Evolutionary conservation across 2,329 filamentous ascomycete genomes (phyloP), one percentile per base, ranked within the genome.

Genomic region (Ceratocystis albifundus): DNA sequence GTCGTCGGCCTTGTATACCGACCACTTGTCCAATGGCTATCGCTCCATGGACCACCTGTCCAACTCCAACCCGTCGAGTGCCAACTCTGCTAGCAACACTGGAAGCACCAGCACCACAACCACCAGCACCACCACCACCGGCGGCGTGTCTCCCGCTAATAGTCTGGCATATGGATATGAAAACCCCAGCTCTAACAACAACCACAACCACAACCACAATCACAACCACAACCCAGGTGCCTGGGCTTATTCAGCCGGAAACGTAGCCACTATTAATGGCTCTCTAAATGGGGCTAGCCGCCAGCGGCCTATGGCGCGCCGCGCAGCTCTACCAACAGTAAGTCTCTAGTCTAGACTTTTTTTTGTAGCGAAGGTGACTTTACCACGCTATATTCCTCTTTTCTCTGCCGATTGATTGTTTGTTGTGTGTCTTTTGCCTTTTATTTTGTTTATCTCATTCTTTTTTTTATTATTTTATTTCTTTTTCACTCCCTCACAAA

Each of bases 201-300:
- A 36, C 32, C 8, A 36, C 10, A 36, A 36, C 2, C 32, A 36
- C 32, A 41, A 10, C 12, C 36, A 41, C 36, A 41, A 36, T 3
- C 32, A 36, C 32, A 41, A 10, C 12, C 36, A 41, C 36, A 41
- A 41, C 12, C 36, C 36, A 41, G 36, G 36, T 53, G 61, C 62
- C 8, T 96, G 91, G 91, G 89, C 86, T 74, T 86, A 90, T 70
- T 80, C 78, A 68, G 84, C 83, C 71, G 84, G 82, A 72, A 87
- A 84, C 61, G 89, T 90, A 70, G 80, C 80, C 25, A 83, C 80
- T 0, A 78, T 83, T 68, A 80, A 82, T 71, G 84, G 85, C 65
- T 86, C 84, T 69, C 80, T 92, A 71, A 86, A 85, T 67, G 84
- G 85, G 66, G 79, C 83, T 71, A 76, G 82, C 73, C 77, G 86